These are phyloP conservation scores for Solanum acaule DNA, from an alignment of 257 asterid species.

Conservation along the genomic window DNA sequence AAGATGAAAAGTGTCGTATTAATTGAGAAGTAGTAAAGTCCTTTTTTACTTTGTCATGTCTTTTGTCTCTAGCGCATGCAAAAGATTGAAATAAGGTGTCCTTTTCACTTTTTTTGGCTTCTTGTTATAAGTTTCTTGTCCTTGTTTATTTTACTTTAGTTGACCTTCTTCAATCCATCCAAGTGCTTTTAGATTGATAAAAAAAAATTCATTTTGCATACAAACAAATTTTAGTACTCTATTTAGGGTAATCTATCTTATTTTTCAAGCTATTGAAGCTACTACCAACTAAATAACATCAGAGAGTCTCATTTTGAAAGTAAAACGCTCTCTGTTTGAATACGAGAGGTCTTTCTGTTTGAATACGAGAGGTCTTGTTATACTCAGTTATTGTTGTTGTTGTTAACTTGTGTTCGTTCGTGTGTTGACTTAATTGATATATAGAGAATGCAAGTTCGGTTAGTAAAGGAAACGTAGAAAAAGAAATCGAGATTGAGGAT, in stretches of 20 bases:
- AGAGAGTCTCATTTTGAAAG: background rate
- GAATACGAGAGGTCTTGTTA: background rate
- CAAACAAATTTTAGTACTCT: background rate
- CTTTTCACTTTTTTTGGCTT: background rate
- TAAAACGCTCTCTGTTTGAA: background rate
- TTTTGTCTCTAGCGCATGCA: background rate
- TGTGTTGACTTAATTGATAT: background rate
- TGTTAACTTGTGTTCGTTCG: background rate
- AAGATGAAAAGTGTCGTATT: background rate
- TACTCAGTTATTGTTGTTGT: background rate
- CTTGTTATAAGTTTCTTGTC: too few relatives aligned
- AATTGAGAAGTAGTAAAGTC: background rate
- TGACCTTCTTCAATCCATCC: background rate
- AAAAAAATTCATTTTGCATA: background rate
- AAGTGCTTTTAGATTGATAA: background rate
- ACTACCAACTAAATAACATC: background rate
- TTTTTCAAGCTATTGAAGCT: background rate
- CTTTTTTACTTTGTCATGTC: background rate
- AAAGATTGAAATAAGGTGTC: background rate
- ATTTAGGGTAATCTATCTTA: background rate
- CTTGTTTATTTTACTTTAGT: background rate
- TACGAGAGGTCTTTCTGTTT: background rate
- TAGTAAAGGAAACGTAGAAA: constrained; percentile 35
- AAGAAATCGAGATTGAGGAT: constrained; percentile 60
- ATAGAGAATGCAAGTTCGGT: constrained; percentile 42